These are phyloP conservation scores for Corylus americana DNA, from an alignment of 306 rosid species.

Conservation along the genomic window DNA sequence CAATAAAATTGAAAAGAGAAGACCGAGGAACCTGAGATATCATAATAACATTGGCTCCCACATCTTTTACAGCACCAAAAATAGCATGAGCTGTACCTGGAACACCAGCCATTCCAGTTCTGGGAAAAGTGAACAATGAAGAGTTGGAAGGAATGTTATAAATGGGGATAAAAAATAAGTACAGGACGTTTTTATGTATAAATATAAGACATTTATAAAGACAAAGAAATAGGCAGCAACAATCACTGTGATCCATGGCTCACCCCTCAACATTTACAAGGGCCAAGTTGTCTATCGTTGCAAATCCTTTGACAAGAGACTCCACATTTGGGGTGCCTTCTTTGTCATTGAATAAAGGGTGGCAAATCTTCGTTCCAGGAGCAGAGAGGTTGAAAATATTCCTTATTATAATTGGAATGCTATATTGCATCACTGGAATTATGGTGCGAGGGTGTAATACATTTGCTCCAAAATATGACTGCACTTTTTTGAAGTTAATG, in stretches of 20 bases:
- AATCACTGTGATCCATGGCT: constrained; percentile 37
- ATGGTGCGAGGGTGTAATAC: constrained; percentile 98
- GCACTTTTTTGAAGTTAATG: constrained; percentile 35
- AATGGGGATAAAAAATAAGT: constrained; percentile 2
- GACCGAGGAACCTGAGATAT: constrained; percentile 83
- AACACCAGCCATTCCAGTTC: constrained; percentile 99
- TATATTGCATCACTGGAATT: constrained; percentile 89
- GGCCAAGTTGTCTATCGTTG: constrained; percentile 95
- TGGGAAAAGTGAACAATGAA: constrained; percentile 31
- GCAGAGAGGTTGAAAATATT: constrained; percentile 90
- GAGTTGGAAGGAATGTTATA: constrained; percentile 16
- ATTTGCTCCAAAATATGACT: constrained; percentile 99
- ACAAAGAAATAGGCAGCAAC: constrained; percentile 17
- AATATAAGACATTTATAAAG: constrained; percentile 5
- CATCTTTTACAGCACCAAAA: constrained; percentile 89
- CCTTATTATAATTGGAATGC: constrained; percentile 87
- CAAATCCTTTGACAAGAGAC: constrained; percentile 91
- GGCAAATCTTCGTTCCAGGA: constrained; percentile 89
- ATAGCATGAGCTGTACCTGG: constrained; percentile 95
- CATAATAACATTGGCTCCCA: constrained; percentile 99
- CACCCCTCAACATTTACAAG: constrained; percentile 98
- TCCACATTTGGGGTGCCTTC: constrained; percentile 53
- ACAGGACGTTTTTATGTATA: neutral
- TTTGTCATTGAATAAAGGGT: constrained; percentile 42
- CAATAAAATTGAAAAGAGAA: constrained; percentile 24